Evolutionary conservation across 768 basidiomycete genomes (phyloP).

Genomic region (Russula earlei): DNA sequence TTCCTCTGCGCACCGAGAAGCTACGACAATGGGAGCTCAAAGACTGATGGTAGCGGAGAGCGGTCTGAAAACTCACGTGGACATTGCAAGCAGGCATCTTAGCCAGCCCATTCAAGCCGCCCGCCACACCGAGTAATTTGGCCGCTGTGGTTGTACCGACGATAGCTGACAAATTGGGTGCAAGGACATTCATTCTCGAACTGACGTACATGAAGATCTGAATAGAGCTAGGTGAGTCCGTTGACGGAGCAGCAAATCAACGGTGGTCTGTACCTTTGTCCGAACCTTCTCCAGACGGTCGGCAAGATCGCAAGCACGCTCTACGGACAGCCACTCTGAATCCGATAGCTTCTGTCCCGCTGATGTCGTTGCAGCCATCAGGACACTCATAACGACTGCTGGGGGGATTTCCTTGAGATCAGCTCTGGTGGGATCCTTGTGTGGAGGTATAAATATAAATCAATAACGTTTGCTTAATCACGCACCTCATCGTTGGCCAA

Average conservation of each 20-base stretch:
- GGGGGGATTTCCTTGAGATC: conserved; percentile 71
- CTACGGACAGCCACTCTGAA: conserved; percentile 69
- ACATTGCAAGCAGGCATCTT: conserved; percentile 96
- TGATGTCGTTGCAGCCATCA: conserved; percentile 90
- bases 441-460: background rate
- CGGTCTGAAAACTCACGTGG: conserved; percentile 47
- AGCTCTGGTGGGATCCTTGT: conserved; percentile 79
- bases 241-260: background rate
- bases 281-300: conserved; percentile 82
- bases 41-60: background rate
- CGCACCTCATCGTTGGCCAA: conserved; percentile 75
- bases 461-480: background rate
- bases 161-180: conserved; percentile 96
- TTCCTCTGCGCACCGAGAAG: conserved; percentile 91
- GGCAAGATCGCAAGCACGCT: conserved; percentile 82
- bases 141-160: conserved; percentile 98
- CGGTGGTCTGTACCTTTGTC: conserved; percentile 51
- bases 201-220: conserved; percentile 99
- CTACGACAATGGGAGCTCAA: conserved; percentile 30
- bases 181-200: conserved; percentile 96
- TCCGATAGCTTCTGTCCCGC: conserved; percentile 63
- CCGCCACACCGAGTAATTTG: conserved; percentile 94
- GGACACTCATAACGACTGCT: conserved; percentile 91
- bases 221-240: background rate
- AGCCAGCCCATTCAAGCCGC: conserved; percentile 80